A percentile compares a stretch with the other conserved stretches of the same genome.
Evolutionary conservation across 192 early-diverging fungal species (phyloP).

Genomic region (Phycomyces nitens): DNA sequence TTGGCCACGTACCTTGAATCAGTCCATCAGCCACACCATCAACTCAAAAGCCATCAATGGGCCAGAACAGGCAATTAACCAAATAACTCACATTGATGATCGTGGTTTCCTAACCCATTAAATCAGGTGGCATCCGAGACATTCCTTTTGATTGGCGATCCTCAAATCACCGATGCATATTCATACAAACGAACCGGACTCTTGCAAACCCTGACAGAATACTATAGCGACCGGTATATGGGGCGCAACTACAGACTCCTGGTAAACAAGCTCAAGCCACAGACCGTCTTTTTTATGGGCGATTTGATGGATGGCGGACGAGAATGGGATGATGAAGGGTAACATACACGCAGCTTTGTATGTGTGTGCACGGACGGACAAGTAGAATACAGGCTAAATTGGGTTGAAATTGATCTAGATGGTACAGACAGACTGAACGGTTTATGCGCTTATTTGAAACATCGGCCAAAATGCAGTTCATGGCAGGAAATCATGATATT

Average conservation of each 20-base stretch:
- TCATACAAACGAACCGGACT: slow-evolving; percentile 76
- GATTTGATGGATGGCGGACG: slow-evolving; percentile 84
- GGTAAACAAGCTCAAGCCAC: slow-evolving; percentile 46
- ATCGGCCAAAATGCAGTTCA: slow-evolving; percentile 46
- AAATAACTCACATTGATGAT: no score
- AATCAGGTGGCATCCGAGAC: slow-evolving; percentile 6
- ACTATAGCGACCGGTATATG: slow-evolving; percentile 87
- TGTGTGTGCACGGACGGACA: slow-evolving; percentile 11
- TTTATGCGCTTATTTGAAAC: slow-evolving; percentile 1
- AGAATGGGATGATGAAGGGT: slow-evolving; percentile 47
- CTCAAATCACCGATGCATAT: slow-evolving; percentile 88
- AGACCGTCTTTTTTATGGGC: slow-evolving; percentile 72
- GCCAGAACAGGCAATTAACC: not conserved
- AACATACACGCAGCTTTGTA: not conserved
- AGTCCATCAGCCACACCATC: not conserved
- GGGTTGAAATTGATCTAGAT: slow-evolving; percentile 19
- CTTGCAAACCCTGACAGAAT: slow-evolving; percentile 59
- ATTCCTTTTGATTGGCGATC: slow-evolving; percentile 81
- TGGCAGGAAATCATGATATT: slow-evolving; percentile 93
- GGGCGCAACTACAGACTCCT: slow-evolving; percentile 69
- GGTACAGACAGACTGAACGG: not conserved
- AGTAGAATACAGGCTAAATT: slow-evolving; percentile 7
- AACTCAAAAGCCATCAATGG: not conserved
- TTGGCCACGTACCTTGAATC: not conserved
- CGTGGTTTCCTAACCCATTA: no score